Percentiles rank a stretch among this genome's conserved stretches.
Conservation (phyloP, 352 stramenopile genomes). For the Thraustotheca clavata region DNA sequence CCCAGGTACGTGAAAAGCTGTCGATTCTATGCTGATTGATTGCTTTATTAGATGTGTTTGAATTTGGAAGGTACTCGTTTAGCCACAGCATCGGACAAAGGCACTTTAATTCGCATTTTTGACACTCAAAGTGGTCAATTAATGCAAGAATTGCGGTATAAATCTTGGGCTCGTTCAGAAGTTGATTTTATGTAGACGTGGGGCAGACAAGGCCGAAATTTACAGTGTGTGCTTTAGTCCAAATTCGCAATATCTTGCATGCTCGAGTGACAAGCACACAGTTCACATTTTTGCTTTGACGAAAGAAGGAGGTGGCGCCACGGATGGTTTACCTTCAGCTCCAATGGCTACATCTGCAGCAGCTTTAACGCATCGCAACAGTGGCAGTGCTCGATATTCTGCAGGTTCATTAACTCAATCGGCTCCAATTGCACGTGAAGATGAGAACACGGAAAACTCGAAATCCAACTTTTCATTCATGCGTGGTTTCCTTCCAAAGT, state of each 20-base stretch:
- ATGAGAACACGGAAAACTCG: slow-evolving; percentile 80
- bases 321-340: slow-evolving; percentile 39
- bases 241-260: slow-evolving; percentile 89
- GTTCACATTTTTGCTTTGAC: slow-evolving; percentile 93
- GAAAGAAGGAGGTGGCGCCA: slow-evolving; percentile 44
- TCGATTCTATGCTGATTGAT: background rate
- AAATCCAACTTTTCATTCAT: slow-evolving; percentile 89
- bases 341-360: slow-evolving; percentile 22
- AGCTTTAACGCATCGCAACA: slow-evolving; percentile 37
- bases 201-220: slow-evolving; percentile 94
- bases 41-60: slow-evolving; percentile 64
- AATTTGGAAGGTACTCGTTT: slow-evolving; percentile 93
- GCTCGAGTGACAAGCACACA: slow-evolving; percentile 95
- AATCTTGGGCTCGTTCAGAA: slow-evolving; percentile 2
- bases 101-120: slow-evolving; percentile 97
- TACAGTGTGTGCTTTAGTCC: slow-evolving; percentile 96
- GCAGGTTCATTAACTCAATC: slow-evolving; percentile 12
- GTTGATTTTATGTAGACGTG: slow-evolving; percentile 51
- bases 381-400: slow-evolving; percentile 25
- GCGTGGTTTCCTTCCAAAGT: slow-evolving; percentile 85
- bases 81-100: slow-evolving; percentile 94
- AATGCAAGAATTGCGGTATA: slow-evolving; percentile 72
- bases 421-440: slow-evolving; percentile 28
- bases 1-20: slow-evolving; percentile 38
- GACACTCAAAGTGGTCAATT: slow-evolving; percentile 91